Evolutionary conservation across 225 moss, liverwort and hornwort species (phyloP).

Genomic region (Polytrichum commune): DNA sequence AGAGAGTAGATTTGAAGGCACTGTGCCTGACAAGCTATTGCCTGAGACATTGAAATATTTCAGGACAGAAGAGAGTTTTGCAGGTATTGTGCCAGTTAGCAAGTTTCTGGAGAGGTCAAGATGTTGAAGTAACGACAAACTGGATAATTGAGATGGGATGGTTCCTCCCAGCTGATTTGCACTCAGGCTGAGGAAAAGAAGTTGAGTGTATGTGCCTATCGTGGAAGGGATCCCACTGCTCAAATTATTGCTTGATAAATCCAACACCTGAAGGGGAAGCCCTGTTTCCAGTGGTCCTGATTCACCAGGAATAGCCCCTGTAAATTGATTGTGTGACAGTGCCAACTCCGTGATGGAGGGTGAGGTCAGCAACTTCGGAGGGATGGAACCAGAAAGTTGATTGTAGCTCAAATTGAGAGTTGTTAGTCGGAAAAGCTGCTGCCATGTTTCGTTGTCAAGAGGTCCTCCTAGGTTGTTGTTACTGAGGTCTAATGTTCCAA

Average conservation of each 20-base stretch:
- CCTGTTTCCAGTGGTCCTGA: conserved; percentile 10
- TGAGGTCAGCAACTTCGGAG: conserved; percentile 33
- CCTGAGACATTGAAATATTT: conserved; percentile 47
- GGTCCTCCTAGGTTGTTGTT: conserved; percentile 42
- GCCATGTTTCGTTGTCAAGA: conserved; percentile 30
- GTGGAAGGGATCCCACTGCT: conserved; percentile 28
- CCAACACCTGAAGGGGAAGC: conserved; percentile 36
- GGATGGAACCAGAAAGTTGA: conserved; percentile 53
- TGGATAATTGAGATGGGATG: conserved; percentile 36
- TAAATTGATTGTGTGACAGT: conserved; percentile 34
- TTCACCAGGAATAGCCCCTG: conserved; percentile 34
- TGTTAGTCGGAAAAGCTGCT: conserved; percentile 42
- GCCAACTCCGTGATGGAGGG: conserved; percentile 28
- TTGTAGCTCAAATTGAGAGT: conserved; percentile 69
- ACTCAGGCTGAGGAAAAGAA: conserved; percentile 34
- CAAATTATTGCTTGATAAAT: conserved; percentile 35
- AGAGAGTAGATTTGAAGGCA: conserved; percentile 42
- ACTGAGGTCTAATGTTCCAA: conserved; percentile 45
- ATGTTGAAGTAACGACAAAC: conserved; percentile 40
- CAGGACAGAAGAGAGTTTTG: conserved; percentile 41
- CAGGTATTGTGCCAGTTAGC: conserved; percentile 34
- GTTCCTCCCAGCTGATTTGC: conserved; percentile 33
- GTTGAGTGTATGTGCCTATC: conserved; percentile 33
- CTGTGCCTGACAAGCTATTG: conserved; percentile 65
- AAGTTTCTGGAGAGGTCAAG: conserved; percentile 57